These are phyloP conservation scores for Gomphus bonarii DNA, from an alignment of 1,284 basidiomycete genomes.

Conservation along the genomic window DNA sequence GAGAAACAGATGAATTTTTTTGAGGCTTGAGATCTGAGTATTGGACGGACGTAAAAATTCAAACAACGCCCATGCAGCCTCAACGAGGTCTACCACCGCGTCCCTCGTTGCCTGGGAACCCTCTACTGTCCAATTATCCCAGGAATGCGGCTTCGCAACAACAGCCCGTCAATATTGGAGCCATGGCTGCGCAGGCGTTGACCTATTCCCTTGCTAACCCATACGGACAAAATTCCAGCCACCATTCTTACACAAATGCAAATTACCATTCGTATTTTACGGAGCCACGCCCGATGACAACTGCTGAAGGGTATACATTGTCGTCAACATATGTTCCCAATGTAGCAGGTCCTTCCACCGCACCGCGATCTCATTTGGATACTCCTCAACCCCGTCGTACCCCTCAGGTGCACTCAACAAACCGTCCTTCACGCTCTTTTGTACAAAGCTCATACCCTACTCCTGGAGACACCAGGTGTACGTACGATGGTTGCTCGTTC, in stretches of 20 bases:
- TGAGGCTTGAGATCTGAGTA: neutral
- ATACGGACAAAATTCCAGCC: slow-evolving; percentile 27
- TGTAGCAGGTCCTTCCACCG: slow-evolving; percentile 3
- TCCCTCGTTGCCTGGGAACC: neutral
- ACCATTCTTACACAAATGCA: slow-evolving; percentile 38
- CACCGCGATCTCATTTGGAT: neutral
- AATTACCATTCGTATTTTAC: slow-evolving; percentile 56
- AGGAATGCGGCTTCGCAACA: neutral
- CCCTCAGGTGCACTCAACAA: neutral
- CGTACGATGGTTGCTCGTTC: slow-evolving; percentile 60
- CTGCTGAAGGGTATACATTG: slow-evolving; percentile 43
- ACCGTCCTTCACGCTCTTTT: neutral
- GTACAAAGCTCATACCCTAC: slow-evolving; percentile 42
- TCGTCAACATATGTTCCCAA: slow-evolving; percentile 38
- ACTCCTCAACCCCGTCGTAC: slow-evolving; percentile 10
- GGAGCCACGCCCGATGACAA: slow-evolving; percentile 24
- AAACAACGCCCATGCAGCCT: slow-evolving; percentile 2
- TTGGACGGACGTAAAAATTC: neutral
- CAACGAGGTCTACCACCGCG: slow-evolving; percentile 1
- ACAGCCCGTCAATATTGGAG: slow-evolving; percentile 1
- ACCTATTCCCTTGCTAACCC: slow-evolving; percentile 28
- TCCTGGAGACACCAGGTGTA: slow-evolving; percentile 52
- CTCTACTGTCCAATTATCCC: neutral
- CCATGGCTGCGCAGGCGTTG: slow-evolving; percentile 20
- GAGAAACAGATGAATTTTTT: no score